Evolutionary conservation across 257 asterid species (phyloP).

Genomic region (Solanum phureja): DNA sequence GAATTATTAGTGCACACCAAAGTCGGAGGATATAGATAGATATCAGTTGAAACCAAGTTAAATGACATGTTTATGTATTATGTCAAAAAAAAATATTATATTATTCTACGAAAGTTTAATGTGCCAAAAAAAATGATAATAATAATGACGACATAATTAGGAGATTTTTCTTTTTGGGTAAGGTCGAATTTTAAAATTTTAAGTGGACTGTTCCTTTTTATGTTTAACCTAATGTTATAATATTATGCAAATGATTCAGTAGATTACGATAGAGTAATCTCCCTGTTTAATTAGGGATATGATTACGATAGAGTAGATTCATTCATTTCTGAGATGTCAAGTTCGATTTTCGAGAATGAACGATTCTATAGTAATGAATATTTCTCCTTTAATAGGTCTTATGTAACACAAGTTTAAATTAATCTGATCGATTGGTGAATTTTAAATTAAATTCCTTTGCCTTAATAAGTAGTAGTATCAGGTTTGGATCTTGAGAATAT

Average conservation of each 20-base stretch:
- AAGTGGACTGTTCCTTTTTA: background rate
- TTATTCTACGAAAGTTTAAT: background rate
- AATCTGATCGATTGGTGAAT: background rate
- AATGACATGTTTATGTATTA: too few relatives aligned
- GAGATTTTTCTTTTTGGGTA: background rate
- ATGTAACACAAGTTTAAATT: background rate
- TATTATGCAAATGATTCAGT: background rate
- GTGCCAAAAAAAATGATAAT: background rate
- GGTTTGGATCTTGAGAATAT: background rate
- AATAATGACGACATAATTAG: background rate
- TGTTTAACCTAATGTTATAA: background rate
- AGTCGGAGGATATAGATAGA: too few relatives aligned
- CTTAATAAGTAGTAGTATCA: background rate
- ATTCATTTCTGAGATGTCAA: background rate
- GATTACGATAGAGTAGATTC: background rate
- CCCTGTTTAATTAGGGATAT: background rate
- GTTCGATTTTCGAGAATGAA: too few relatives aligned
- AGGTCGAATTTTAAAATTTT: background rate
- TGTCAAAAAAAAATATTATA: background rate
- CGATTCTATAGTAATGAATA: too few relatives aligned
- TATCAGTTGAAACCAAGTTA: background rate
- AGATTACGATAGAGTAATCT: too few relatives aligned
- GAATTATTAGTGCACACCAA: too few relatives aligned
- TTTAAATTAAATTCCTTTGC: background rate
- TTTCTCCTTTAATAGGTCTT: background rate